Evolutionary conservation across 116 monocot species (phyloP).

Genomic region (Posidonia oceanica): DNA sequence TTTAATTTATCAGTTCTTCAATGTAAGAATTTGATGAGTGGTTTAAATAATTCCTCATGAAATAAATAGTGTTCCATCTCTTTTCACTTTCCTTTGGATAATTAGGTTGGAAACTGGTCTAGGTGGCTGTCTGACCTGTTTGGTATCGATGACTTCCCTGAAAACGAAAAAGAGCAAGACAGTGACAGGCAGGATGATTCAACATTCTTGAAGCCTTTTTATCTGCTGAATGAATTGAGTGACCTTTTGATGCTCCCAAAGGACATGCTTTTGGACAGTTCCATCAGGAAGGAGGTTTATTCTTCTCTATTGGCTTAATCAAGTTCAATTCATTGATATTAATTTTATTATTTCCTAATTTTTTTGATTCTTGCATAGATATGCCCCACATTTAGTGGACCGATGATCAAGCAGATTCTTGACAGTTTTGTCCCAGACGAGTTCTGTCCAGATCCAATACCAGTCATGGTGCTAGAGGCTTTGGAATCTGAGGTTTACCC

Average conservation of each 20-base stretch:
- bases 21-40: no score
- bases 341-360: neutral
- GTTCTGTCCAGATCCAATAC: slow-evolving; percentile 74
- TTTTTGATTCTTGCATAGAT: slow-evolving; percentile 28
- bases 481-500: slow-evolving; percentile 56
- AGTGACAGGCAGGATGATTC: slow-evolving; percentile 19
- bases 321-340: neutral
- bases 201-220: slow-evolving; percentile 44
- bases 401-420: slow-evolving; percentile 68
- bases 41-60: no score
- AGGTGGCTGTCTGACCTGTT: slow-evolving; percentile 69
- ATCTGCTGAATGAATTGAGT: slow-evolving; percentile 73
- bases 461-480: slow-evolving; percentile 41
- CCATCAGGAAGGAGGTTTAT: slow-evolving; percentile 66
- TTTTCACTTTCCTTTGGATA: neutral
- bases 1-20: neutral
- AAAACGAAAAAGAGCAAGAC: slow-evolving; percentile 22
- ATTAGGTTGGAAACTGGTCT: slow-evolving; percentile 91
- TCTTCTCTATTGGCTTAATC: neutral
- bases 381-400: slow-evolving; percentile 61
- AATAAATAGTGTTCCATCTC: neutral
- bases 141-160: slow-evolving; percentile 28
- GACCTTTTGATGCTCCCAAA: slow-evolving; percentile 96
- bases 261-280: slow-evolving; percentile 65
- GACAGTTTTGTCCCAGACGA: slow-evolving; percentile 61